These are phyloP conservation scores for Flaveria sonorensis DNA, from an alignment of 129 eudicot genomes.

Conservation along the genomic window DNA sequence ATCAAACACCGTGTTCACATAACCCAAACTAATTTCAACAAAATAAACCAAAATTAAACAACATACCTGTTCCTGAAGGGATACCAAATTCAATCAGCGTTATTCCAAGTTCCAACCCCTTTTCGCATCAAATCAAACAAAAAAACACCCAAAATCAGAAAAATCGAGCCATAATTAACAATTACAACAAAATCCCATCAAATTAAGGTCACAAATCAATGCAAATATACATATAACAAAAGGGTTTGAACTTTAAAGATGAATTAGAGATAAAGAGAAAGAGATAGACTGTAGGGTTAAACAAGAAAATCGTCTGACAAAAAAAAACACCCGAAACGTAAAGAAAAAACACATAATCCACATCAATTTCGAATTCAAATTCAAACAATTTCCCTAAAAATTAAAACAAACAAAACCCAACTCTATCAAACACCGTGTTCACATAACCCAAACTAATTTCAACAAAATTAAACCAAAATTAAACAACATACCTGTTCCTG, in stretches of 20 bases:
- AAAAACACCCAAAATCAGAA: constrained; percentile 1
- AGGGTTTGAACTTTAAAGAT: neutral
- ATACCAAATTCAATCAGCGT: constrained; percentile 18
- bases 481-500: constrained; percentile 8
- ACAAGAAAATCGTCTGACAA: constrained; percentile 27
- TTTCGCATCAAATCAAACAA: neutral
- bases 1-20: too few relatives aligned
- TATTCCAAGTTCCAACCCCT: constrained; percentile 28
- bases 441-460: neutral
- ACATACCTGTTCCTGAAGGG: constrained; percentile 18
- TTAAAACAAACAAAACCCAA: too few relatives aligned
- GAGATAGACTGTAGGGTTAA: constrained; percentile 28
- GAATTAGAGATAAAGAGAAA: neutral
- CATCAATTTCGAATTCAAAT: neutral
- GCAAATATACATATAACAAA: neutral
- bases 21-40: neutral
- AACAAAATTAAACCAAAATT: neutral
- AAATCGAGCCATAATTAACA: neutral
- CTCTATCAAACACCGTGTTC: too few relatives aligned
- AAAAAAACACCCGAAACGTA: neutral
- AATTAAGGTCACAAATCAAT: neutral
- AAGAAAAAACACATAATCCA: neutral
- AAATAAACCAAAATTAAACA: neutral
- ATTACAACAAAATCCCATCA: neutral
- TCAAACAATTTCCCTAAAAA: neutral